phyloP scores from a whole-genome alignment of 2,329 filamentous ascomycete genomes.

The Arthrobotrys pseudoclavata region DNA sequence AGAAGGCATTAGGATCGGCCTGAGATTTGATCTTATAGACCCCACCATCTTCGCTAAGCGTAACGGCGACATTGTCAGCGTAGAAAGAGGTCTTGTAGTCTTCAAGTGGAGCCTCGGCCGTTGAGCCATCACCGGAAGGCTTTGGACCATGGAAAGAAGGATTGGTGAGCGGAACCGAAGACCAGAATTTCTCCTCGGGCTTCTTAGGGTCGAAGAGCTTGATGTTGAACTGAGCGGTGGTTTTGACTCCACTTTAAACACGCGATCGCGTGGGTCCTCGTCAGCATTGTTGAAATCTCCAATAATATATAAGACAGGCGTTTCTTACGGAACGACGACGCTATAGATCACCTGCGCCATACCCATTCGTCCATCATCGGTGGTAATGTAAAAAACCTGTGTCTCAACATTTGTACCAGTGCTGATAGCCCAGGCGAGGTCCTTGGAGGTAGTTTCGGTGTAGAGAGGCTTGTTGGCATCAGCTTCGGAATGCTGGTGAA shows the following conservation, averaged over 20 bases:
- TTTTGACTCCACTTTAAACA: conserved; percentile 80
- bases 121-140: conserved; percentile 85
- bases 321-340: conserved; percentile 76
- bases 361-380: conserved; percentile 80
- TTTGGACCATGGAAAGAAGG: conserved; percentile 87
- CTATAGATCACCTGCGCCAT: conserved; percentile 96
- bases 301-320: not conserved
- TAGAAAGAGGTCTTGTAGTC: conserved; percentile 86
- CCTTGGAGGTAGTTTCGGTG: conserved; percentile 81
- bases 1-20: conserved; percentile 81
- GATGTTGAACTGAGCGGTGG: conserved; percentile 91
- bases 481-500: conserved; percentile 78
- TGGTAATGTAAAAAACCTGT: conserved; percentile 90
- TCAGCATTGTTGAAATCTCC: not conserved
- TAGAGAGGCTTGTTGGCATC: conserved; percentile 66
- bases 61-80: conserved; percentile 85
- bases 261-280: not conserved
- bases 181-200: conserved; percentile 82
- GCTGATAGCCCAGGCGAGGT: conserved; percentile 83
- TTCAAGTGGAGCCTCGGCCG: conserved; percentile 84
- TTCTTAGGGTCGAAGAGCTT: conserved; percentile 82
- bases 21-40: conserved; percentile 91
- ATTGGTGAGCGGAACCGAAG: conserved; percentile 82
- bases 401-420: conserved; percentile 93
- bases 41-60: conserved; percentile 86